These are phyloP conservation scores for Paramecium octaurelia DNA, from an alignment of 73 alveolate genomes.

Conservation along the genomic window DNA sequence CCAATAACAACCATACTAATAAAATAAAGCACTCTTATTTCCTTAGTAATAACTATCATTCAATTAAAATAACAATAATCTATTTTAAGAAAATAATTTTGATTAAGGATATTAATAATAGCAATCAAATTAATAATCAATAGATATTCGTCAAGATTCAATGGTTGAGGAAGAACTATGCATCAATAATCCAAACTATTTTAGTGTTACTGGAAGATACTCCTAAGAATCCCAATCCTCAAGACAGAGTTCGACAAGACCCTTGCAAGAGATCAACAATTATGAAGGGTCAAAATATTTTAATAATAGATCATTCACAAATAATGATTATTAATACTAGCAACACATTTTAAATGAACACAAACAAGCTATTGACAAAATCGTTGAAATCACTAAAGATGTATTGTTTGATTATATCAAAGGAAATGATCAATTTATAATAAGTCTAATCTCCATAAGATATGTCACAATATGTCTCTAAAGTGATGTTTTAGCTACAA, in stretches of 20 bases:
- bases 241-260: not conserved
- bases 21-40: not conserved
- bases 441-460: not conserved
- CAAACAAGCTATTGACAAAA: not conserved
- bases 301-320: not conserved
- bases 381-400: conserved; percentile 5
- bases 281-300: not conserved
- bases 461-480: not conserved
- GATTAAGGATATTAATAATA: not conserved
- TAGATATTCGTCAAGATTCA: not conserved
- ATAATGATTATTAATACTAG: not conserved
- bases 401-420: not conserved
- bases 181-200: not conserved
- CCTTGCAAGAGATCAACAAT: not conserved
- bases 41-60: not conserved
- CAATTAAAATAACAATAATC: not conserved
- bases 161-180: not conserved
- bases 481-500: not conserved
- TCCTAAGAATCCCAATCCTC: not conserved
- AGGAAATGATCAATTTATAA: not conserved
- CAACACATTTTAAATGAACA: not conserved
- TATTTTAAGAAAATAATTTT: not conserved
- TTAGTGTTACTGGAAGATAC: not conserved
- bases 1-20: not conserved
- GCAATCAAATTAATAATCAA: not conserved